Base-by-base conservation (phyloP, 139 green algal genomes). In the Coccomyxa sp. region DNA sequence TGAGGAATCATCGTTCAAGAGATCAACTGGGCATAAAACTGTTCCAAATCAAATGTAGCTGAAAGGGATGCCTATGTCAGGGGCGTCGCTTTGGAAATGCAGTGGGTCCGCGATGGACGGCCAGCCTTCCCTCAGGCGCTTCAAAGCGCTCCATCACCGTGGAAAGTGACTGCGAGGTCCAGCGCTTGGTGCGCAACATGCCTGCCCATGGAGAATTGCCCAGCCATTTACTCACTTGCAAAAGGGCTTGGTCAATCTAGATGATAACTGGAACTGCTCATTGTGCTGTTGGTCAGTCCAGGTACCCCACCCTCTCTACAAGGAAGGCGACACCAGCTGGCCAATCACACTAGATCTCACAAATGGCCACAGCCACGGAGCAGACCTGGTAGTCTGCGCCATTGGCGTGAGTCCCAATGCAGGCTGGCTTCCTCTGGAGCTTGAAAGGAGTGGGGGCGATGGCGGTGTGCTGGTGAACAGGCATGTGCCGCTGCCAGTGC, bases 321-420 rank as follows among this genome's bases (percentile, higher is more conserved):
- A 51, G 38, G 7, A 51, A 51, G 38, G 38, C 38, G 38, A 51
- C 38, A 51, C 38, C 38, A 51, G 38, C 38, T 86, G 74, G 68
- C 57, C 80, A 14, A 21, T 89, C 25, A 51, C 81, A n/a, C 82
- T 93, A 13, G 38, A 30, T 0, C 85, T 95, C 14, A 90, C 76
- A 25, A 86, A 91, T 79, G 89, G 90, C 21, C 58, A 66, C 45
- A 32, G n/a, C 31, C 21, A 90, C 30, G 85, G 80, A n/a, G 88
- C 82, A 0, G 94, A 97, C 80, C 32, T 96, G 11, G 85, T 97
- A 23, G 87, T 97, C 11, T 87, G 82, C 10, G 94, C 89, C 27
- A 91, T 94, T 31, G 94, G 94, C 10, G 93, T 97, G 38, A 80
- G 85, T 51, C 93, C 94, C 0, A 79, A 85, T 16, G 86, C 90